These are phyloP conservation scores for Amniculicola lignicola DNA, from an alignment of 495 filamentous ascomycete species.

Conservation along the genomic window DNA sequence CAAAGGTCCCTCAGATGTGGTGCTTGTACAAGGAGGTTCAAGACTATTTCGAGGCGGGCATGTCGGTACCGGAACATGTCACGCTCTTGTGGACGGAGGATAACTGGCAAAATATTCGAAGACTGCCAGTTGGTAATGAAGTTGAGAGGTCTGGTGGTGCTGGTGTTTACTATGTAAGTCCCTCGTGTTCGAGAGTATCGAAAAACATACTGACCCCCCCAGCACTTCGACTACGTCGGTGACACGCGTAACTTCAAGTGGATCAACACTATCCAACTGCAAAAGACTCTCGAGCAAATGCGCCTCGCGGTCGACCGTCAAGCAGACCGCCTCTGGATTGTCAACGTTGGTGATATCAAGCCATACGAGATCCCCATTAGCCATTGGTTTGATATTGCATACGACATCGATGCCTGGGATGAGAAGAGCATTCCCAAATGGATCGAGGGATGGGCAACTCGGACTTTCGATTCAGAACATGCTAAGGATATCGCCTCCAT, in stretches of 20 bases:
- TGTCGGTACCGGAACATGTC: slow-evolving; percentile 67
- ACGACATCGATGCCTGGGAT: slow-evolving; percentile 55
- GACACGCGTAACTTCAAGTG: slow-evolving; percentile 64
- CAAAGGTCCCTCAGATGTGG: slow-evolving; percentile 66
- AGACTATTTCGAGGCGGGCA: slow-evolving; percentile 62
- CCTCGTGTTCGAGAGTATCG: background rate
- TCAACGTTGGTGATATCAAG: slow-evolving; percentile 75
- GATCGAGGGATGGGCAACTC: slow-evolving; percentile 55
- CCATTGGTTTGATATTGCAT: slow-evolving; percentile 65
- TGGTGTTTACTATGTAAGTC: slow-evolving; percentile 63
- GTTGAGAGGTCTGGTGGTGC: slow-evolving; percentile 60
- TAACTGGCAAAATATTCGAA: slow-evolving; percentile 67
- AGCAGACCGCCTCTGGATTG: slow-evolving; percentile 68
- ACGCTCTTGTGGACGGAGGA: slow-evolving; percentile 75
- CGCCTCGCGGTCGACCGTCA: slow-evolving; percentile 58
- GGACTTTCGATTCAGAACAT: slow-evolving; percentile 55
- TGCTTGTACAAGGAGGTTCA: slow-evolving; percentile 51
- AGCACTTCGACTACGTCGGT: slow-evolving; percentile 70
- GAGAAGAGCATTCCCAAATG: slow-evolving; percentile 55
- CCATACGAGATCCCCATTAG: slow-evolving; percentile 65
- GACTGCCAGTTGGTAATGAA: slow-evolving; percentile 63
- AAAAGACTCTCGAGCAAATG: slow-evolving; percentile 66
- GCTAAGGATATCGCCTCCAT: slow-evolving; percentile 53
- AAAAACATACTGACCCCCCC: background rate
- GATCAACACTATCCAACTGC: slow-evolving; percentile 67